Evolutionary conservation across 805 yeast species (phyloP).

Genomic region (Brettanomyces bruxellensis): DNA sequence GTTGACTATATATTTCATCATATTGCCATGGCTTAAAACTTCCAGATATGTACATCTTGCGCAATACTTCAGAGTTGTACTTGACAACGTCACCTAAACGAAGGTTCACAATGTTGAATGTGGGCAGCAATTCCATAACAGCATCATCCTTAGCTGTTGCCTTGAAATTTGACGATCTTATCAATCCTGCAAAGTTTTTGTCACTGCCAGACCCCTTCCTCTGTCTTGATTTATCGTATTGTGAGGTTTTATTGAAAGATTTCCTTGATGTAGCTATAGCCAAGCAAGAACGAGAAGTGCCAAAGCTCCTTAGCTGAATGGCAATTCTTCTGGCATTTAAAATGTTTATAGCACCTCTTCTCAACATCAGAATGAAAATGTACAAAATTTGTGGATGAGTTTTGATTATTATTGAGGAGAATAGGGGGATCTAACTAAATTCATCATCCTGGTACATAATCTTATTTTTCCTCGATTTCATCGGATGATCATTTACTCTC

Average conservation of each 20-base stretch:
- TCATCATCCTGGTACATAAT: too few species aligned
- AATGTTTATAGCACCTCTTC: background rate
- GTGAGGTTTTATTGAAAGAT: constrained; percentile 21
- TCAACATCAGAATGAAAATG: background rate
- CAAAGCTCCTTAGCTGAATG: background rate
- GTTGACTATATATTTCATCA: constrained; percentile 54
- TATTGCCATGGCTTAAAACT: constrained; percentile 61
- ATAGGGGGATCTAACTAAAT: too few species aligned
- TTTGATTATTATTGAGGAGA: too few species aligned
- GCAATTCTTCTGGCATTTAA: background rate
- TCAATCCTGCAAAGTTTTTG: constrained; percentile 17
- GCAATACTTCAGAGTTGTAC: constrained; percentile 34
- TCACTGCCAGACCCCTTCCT: constrained; percentile 27
- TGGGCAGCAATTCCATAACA: constrained; percentile 12
- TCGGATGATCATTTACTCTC: too few species aligned
- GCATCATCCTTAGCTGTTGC: constrained; percentile 15
- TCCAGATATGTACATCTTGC: constrained; percentile 44
- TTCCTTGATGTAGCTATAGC: constrained; percentile 20
- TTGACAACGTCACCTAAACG: constrained; percentile 24
- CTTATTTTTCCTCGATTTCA: too few species aligned
- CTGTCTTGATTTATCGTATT: constrained; percentile 14
- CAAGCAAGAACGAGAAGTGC: constrained; percentile 2
- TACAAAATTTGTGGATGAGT: too few species aligned
- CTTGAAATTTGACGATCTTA: constrained; percentile 16
- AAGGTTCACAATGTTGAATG: constrained; percentile 9